Evolutionary conservation across 192 early-diverging fungal genomes (phyloP), one percentile per base, ranked within the genome.

Genomic region (Gigaspora rosea): DNA sequence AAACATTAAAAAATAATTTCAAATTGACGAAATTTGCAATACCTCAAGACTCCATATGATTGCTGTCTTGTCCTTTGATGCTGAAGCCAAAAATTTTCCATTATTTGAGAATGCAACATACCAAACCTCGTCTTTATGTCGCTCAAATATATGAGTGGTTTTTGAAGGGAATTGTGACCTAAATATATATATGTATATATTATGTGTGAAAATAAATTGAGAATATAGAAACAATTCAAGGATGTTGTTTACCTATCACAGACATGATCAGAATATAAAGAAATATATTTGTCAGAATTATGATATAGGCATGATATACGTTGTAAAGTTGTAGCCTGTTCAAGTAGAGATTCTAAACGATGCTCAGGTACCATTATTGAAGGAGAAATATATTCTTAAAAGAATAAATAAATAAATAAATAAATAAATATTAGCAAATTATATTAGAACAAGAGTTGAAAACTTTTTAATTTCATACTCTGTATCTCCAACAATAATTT

Each of bases 101-200:
- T 95, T 86, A 51, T 94, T 92, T 8, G 96, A 98, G 80, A 97
- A 99, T 5, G 91, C 87, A 67, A 98, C 85, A 77, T 93, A 95
- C 98, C 97, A 99, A 9, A 99, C 96, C 84, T 99, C 96, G 81
- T 98, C 94, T 0, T 80, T 79, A 84, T 99, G 97, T 15, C 90
- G 91, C 50, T 75, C 72, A 10, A 91, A 78, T 32, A 94, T 82
- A 52, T 88, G 83, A 4, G 87, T 90, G 0, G 91, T 90, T 46
- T 92, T 81, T 48, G 78, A 83, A 50, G 89, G 89, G 66, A 91
- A 83, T 16, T 83, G 80, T 33, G 83, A 75, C 33, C 83, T 85
- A 70, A 33, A 32, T 7, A 56, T 48, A 52, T 50, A 47, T 11
- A 50, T 27, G 4, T 35, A 18, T 49, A 33, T 32, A 8, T 10